Evolutionary conservation across 495 filamentous ascomycete genomes (phyloP).

Genomic region (Hamigera avellanea): DNA sequence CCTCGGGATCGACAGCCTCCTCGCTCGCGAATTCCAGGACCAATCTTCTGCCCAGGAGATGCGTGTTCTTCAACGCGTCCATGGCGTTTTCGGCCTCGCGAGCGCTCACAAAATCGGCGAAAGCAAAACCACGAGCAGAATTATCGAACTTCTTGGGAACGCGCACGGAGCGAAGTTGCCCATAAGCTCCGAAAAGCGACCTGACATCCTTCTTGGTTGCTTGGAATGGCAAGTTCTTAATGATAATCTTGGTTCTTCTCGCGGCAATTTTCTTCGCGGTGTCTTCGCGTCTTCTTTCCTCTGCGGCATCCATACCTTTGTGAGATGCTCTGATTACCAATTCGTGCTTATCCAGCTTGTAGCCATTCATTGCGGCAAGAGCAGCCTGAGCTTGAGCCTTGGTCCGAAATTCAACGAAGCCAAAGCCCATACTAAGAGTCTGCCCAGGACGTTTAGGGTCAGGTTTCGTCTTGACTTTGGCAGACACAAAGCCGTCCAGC

Average conservation of each 20-base stretch:
- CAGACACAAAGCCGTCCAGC: conserved; percentile 76
- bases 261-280: conserved; percentile 61
- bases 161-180: conserved; percentile 81
- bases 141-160: conserved; percentile 91
- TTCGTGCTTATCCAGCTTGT: conserved; percentile 73
- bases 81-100: conserved; percentile 91
- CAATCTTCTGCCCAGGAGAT: conserved; percentile 78
- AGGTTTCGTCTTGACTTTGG: conserved; percentile 74
- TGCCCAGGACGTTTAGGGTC: conserved; percentile 77
- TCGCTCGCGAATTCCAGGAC: conserved; percentile 82
- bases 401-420: conserved; percentile 79
- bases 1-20: conserved; percentile 82
- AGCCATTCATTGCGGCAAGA: conserved; percentile 72
- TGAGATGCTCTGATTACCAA: conserved; percentile 75
- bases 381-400: conserved; percentile 69
- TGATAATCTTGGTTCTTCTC: conserved; percentile 80
- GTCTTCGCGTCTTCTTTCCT: conserved; percentile 72
- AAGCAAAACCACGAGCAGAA: conserved; percentile 82
- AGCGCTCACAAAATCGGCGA: conserved; percentile 88
- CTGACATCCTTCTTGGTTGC: conserved; percentile 84
- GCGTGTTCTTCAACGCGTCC: conserved; percentile 80
- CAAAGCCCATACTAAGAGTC: conserved; percentile 89
- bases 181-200: conserved; percentile 75
- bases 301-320: conserved; percentile 72
- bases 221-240: conserved; percentile 98